Base-by-base conservation (phyloP, 768 basidiomycete species). In the Holtermannia corniformis region DNA sequence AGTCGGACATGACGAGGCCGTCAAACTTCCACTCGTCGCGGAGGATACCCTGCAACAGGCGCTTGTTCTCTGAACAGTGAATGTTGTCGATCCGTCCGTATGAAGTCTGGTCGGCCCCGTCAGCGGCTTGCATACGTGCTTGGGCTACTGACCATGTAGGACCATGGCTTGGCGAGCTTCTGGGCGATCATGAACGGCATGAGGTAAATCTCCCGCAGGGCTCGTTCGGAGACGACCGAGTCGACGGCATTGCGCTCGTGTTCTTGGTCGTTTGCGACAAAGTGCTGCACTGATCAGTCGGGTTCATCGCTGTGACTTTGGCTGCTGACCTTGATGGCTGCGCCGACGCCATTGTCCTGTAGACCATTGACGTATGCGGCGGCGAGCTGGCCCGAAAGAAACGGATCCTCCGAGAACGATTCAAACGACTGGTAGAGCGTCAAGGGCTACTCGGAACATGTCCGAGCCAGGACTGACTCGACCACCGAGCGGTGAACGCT, bases 1-100 rank as follows among this genome's bases (percentile, higher is more conserved):
- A 90, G 67, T 88, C 87, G 54, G 83, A 85, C 85, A 88, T 87
- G 53, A 85, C 75, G 73, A 81, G 71, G 2, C 83, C 83, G n/a
- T 82, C 75, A 59, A 78, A 85, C 37, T 79, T 78, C 86, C 86
- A 87, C 63, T 87, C 86, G 13, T 78, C 78, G 10, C 85, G 76
- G 1, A 87, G 75, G 46, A 86, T 77, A 16, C 82, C 77, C 20
- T 75, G 74, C 13, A 89, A 65, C 22, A 89, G 71, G 51, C 75
- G 68, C 3, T 72, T 73, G 63, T 82, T 81, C 72, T 89, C 86
- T 0, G n/a, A n/a, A n/a, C n/a, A n/a, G n/a, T n/a, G n/a, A n/a
- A n/a, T n/a, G n/a, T n/a, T n/a, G n/a, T n/a, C n/a, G n/a, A n/a
- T n/a, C n/a, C n/a, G n/a, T n/a, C n/a, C n/a, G n/a, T n/a, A n/a